Evolutionary conservation across 2,329 filamentous ascomycete genomes (phyloP).

Genomic region (Paecilomyces variotii): DNA sequence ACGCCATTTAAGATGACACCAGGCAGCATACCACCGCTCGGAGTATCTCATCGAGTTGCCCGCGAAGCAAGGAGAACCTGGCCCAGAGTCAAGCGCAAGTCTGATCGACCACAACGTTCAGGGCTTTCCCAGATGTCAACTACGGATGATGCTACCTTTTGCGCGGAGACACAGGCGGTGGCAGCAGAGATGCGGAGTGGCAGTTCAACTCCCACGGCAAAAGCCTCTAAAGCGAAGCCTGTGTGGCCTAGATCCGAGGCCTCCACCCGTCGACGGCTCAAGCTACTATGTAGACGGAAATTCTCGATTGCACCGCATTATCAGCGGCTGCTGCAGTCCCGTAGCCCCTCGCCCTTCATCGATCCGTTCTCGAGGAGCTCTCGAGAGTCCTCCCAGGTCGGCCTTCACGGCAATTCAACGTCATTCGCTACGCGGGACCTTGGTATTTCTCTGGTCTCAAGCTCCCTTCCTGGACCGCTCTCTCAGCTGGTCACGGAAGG

Average conservation of each 20-base stretch:
- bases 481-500: constrained; percentile 25
- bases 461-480: constrained; percentile 30
- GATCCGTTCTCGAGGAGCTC: constrained; percentile 29
- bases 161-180: constrained; percentile 16
- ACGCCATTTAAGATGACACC: constrained; percentile 62
- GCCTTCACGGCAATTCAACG: constrained; percentile 17
- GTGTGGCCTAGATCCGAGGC: constrained; percentile 52
- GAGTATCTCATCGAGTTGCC: constrained; percentile 56
- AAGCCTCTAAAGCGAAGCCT: constrained; percentile 22
- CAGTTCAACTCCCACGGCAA: constrained; percentile 40
- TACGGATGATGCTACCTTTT: neutral
- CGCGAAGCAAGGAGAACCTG: constrained; percentile 55
- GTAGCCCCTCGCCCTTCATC: constrained; percentile 52
- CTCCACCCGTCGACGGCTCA: constrained; percentile 50
- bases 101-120: constrained; percentile 13
- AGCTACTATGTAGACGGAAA: constrained; percentile 53
- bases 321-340: constrained; percentile 52
- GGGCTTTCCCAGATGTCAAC: neutral
- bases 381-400: constrained; percentile 15
- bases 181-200: constrained; percentile 41
- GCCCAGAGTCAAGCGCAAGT: constrained; percentile 38
- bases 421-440: constrained; percentile 37
- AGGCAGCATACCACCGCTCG: constrained; percentile 55
- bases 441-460: constrained; percentile 36
- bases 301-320: constrained; percentile 57